These are phyloP conservation scores for Leccinum fibrillosum DNA, from an alignment of 768 basidiomycete genomes.

Conservation along the genomic window DNA sequence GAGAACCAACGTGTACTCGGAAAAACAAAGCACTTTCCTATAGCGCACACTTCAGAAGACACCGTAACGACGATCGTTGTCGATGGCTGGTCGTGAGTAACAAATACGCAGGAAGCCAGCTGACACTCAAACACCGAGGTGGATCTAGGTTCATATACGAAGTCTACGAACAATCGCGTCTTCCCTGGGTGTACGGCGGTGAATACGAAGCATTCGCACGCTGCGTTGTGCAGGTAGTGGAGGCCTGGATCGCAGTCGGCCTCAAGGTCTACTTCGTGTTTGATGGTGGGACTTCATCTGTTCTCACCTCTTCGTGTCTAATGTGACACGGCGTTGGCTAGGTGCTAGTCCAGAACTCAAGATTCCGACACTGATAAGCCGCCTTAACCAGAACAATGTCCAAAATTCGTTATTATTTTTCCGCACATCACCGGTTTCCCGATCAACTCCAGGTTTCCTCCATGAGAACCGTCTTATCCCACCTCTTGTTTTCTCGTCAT, in stretches of 20 bases:
- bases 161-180: slow-evolving; percentile 51
- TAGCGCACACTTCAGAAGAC: slow-evolving; percentile 1
- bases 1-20: slow-evolving; percentile 42
- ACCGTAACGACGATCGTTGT: slow-evolving; percentile 54
- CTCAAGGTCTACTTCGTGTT: slow-evolving; percentile 73
- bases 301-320: slow-evolving; percentile 1
- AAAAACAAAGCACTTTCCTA: slow-evolving; percentile 33
- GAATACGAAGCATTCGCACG: slow-evolving; percentile 60
- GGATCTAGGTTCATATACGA: slow-evolving; percentile 69
- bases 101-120: background rate
- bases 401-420: slow-evolving; percentile 73
- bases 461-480: slow-evolving; percentile 74
- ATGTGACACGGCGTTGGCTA: slow-evolving; percentile 27
- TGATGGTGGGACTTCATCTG: slow-evolving; percentile 55
- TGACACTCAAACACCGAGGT: slow-evolving; percentile 7
- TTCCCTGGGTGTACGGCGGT: slow-evolving; percentile 87
- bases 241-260: slow-evolving; percentile 68
- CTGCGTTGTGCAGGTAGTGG: slow-evolving; percentile 49
- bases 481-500: slow-evolving; percentile 57
- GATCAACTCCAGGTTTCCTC: slow-evolving; percentile 64
- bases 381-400: slow-evolving; percentile 55
- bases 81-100: slow-evolving; percentile 85
- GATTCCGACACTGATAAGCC: slow-evolving; percentile 61
- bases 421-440: slow-evolving; percentile 66
- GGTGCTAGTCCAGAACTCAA: slow-evolving; percentile 73